Conservation (phyloP, 176 grass and related monocot genomes). For the Hsuehochloa calcarea region DNA sequence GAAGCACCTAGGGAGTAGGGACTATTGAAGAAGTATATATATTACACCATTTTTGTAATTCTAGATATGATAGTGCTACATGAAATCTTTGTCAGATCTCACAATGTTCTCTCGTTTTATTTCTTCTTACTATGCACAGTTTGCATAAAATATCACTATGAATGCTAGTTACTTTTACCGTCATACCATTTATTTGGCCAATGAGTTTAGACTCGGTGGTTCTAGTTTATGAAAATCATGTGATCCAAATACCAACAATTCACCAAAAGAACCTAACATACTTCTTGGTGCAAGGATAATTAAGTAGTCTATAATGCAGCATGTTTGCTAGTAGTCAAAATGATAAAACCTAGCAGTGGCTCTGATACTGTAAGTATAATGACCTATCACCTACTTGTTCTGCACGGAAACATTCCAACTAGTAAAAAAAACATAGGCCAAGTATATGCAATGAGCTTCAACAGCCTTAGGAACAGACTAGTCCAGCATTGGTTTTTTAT, state of each 20-base stretch:
- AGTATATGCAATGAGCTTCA: not conserved
- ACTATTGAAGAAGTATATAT: not conserved
- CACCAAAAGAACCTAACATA: slow-evolving; percentile 4
- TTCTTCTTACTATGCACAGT: not conserved
- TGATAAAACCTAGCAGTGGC: not conserved
- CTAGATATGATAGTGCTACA: not conserved
- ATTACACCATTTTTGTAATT: not conserved
- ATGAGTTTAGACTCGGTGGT: not conserved
- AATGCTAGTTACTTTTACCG: not conserved
- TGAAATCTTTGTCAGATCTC: not conserved
- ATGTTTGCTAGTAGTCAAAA: not conserved
- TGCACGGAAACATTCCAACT: not conserved
- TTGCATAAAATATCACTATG: not conserved
- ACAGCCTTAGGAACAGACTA: not conserved
- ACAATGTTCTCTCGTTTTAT: not conserved
- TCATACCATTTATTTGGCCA: not conserved
- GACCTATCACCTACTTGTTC: not conserved
- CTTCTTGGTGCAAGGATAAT: not conserved
- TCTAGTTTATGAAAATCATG: not conserved
- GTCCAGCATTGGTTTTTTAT: not conserved
- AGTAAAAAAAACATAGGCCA: not conserved
- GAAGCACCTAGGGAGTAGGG: not conserved
- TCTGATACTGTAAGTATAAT: not conserved
- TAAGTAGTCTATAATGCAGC: not conserved
- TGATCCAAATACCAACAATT: not conserved